phyloP scores from a whole-genome alignment of 2,329 filamentous ascomycete species.

The Tolypocladium album region DNA sequence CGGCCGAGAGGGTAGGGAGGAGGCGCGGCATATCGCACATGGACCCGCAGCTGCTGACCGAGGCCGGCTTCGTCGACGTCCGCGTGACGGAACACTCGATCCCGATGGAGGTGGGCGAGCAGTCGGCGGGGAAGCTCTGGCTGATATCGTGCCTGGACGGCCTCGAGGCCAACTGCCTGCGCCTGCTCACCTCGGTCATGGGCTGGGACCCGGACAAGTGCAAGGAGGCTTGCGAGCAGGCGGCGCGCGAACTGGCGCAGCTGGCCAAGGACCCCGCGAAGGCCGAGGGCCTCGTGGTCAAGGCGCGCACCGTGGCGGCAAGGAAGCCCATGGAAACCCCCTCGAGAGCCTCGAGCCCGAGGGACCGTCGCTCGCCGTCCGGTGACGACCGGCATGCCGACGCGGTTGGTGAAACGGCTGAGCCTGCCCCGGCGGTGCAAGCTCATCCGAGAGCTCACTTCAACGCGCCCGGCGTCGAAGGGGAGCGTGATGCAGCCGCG shows the following conservation, averaged over 20 bases:
- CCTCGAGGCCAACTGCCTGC: conserved; percentile 36
- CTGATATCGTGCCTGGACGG: conserved; percentile 39
- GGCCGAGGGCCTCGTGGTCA: conserved; percentile 31
- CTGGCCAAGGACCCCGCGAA: conserved; percentile 35
- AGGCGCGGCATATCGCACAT: conserved; percentile 34
- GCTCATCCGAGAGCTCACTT: neutral
- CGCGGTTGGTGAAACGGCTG: neutral
- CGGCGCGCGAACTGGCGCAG: conserved; percentile 35
- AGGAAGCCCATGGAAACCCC: conserved; percentile 32
- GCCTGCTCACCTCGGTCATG: conserved; percentile 41
- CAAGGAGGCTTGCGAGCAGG: conserved; percentile 32
- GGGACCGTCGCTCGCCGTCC: neutral
- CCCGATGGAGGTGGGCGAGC: conserved; percentile 33
- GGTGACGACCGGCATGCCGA: neutral
- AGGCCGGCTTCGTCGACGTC: conserved; percentile 42
- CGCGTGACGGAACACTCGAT: conserved; percentile 35
- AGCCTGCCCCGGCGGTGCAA: conserved; percentile 5
- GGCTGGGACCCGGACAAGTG: conserved; percentile 40
- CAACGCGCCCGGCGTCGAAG: neutral
- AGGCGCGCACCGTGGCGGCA: conserved; percentile 36
- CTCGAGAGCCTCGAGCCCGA: neutral
- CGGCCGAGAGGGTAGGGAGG: conserved; percentile 32
- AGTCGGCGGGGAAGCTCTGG: conserved; percentile 41
- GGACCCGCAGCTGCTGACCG: conserved; percentile 30
- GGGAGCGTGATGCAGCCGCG: neutral